Percentiles rank a stretch among this genome's conserved stretches.
Conservation (phyloP, 345 rosid genomes). For the Gossypium bickii region DNA sequence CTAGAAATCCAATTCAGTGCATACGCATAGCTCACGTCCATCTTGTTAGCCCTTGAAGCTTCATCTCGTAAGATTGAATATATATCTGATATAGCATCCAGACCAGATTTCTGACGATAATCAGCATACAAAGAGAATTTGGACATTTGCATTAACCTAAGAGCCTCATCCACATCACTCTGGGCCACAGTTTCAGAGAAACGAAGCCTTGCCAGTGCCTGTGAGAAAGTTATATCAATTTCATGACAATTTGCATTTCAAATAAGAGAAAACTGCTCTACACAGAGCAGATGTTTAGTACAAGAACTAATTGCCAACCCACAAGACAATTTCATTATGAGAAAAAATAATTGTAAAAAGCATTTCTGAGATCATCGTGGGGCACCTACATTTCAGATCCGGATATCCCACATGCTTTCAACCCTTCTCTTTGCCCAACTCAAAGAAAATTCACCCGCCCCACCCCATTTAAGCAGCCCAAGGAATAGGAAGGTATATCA, state of each 20-base stretch:
- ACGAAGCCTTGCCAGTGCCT: constrained; percentile 94
- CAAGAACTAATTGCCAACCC: too few species aligned
- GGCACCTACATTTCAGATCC: constrained; percentile 1
- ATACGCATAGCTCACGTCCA: constrained; percentile 75
- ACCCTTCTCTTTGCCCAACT: not conserved
- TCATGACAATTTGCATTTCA: not conserved
- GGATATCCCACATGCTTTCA: not conserved
- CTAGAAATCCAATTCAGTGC: constrained; percentile 97
- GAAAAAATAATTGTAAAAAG: not conserved
- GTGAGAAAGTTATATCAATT: constrained; percentile 13
- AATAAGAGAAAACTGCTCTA: not conserved
- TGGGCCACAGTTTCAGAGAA: constrained; percentile 94
- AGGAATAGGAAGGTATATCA: not conserved
- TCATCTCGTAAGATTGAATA: constrained; percentile 93
- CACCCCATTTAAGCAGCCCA: not conserved
- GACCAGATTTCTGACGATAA: constrained; percentile 76
- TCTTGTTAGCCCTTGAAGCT: constrained; percentile 75
- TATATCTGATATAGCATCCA: constrained; percentile 93
- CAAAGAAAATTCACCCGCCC: not conserved
- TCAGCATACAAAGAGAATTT: constrained; percentile 91
- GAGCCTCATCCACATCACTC: constrained; percentile 96
- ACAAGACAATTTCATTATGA: too few species aligned
- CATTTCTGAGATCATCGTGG: not conserved
- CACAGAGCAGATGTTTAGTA: too few species aligned
- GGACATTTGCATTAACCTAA: constrained; percentile 96